A percentile compares a stretch with the other conserved stretches of the same genome.
Evolutionary conservation across 176 grass and related monocot genomes (phyloP).

Genomic region (Hordeum vulgare): DNA sequence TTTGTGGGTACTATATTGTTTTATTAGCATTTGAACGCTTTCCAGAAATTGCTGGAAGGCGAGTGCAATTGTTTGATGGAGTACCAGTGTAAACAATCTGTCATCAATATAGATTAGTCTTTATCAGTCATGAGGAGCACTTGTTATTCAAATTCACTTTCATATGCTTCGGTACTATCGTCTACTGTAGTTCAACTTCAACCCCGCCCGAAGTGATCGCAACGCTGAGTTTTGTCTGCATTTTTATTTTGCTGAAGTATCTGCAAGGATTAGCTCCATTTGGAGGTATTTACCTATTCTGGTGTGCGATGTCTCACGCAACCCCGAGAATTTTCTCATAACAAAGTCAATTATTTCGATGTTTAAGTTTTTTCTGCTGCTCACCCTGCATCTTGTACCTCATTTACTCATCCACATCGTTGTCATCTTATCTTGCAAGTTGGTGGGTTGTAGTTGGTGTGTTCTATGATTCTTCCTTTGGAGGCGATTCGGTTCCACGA

Average conservation of each 20-base stretch:
- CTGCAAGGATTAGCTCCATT: neutral
- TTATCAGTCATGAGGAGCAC: neutral
- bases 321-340: neutral
- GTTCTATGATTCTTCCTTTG: neutral
- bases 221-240: neutral
- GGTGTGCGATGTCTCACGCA: neutral
- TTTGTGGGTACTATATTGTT: neutral
- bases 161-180: neutral
- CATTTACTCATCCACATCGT: neutral
- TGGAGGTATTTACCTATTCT: neutral
- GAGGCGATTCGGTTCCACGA: neutral
- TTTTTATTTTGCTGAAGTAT: too few relatives aligned
- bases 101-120: conserved; percentile 19
- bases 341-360: conserved; percentile 14
- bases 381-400: neutral
- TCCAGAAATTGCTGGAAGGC: conserved; percentile 22
- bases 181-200: neutral
- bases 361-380: neutral
- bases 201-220: neutral
- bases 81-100: conserved; percentile 4
- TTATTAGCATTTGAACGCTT: neutral
- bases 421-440: neutral
- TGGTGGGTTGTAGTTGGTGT: neutral
- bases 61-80: conserved; percentile 16
- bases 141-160: neutral